Conservation (phyloP, 176 grass and related monocot species). For the Paspalum notatum region DNA sequence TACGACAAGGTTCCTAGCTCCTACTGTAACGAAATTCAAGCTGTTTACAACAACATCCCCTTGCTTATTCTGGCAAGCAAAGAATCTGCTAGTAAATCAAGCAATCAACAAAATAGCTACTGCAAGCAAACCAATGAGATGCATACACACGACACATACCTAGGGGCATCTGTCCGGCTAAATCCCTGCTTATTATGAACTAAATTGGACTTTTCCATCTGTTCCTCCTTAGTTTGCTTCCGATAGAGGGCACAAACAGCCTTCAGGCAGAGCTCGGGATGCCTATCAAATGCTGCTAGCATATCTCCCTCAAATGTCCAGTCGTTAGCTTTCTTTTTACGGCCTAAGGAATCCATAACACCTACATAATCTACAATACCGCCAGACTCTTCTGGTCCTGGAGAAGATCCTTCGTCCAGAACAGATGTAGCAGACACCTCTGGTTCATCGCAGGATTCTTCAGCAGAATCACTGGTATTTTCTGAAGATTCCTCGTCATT, state of each 20-base stretch:
- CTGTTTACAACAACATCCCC: not conserved
- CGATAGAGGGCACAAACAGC: slow-evolving; percentile 84
- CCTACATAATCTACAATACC: slow-evolving; percentile 44
- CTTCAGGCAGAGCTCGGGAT: slow-evolving; percentile 63
- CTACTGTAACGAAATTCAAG: slow-evolving; percentile 4
- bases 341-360: slow-evolving; percentile 48
- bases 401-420: slow-evolving; percentile 21
- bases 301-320: slow-evolving; percentile 74
- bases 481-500: slow-evolving; percentile 42
- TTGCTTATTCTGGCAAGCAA: not conserved
- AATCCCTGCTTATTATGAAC: slow-evolving; percentile 65
- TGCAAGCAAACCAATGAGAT: slow-evolving; percentile 4
- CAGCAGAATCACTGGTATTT: slow-evolving; percentile 26
- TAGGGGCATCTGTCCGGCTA: slow-evolving; percentile 55
- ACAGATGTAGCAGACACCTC: slow-evolving; percentile 5
- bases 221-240: slow-evolving; percentile 64
- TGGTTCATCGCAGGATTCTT: slow-evolving; percentile 18
- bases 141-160: slow-evolving; percentile 41
- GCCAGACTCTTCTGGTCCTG: slow-evolving; percentile 31
- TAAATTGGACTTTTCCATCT: slow-evolving; percentile 38
- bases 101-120: slow-evolving; percentile 7
- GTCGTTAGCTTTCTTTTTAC: slow-evolving; percentile 47
- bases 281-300: slow-evolving; percentile 61
- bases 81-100: not conserved
- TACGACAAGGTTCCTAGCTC: slow-evolving; percentile 1